Evolutionary conservation across 352 stramenopile genomes (phyloP).

Genomic region (Phytopythium oedochilum): DNA sequence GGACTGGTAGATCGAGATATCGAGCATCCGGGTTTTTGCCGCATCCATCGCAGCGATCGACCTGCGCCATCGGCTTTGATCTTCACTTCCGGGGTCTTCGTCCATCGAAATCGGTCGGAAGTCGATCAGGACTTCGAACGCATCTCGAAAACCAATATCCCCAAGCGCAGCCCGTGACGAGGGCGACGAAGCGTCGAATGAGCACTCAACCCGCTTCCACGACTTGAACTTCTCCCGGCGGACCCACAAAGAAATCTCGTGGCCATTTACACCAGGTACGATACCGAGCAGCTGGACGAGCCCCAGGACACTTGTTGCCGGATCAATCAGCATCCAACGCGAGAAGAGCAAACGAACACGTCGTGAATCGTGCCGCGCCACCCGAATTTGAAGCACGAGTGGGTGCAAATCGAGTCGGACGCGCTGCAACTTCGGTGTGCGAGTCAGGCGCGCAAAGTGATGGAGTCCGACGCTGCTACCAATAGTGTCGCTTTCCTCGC

Average conservation of each 20-base stretch:
- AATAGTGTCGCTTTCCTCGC: conserved; percentile 5
- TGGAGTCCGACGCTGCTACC: not conserved
- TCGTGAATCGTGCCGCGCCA: conserved; percentile 49
- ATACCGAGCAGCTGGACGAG: conserved; percentile 53
- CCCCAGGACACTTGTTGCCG: conserved; percentile 40
- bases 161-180: conserved; percentile 30
- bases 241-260: conserved; percentile 60
- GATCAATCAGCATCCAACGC: conserved; percentile 35
- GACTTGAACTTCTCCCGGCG: conserved; percentile 47
- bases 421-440: conserved; percentile 2
- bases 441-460: not conserved
- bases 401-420: conserved; percentile 51
- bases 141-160: conserved; percentile 35
- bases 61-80: conserved; percentile 15
- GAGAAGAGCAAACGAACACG: conserved; percentile 59
- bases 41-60: conserved; percentile 16
- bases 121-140: conserved; percentile 64
- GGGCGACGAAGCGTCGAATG: conserved; percentile 20
- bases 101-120: conserved; percentile 42
- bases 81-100: conserved; percentile 16
- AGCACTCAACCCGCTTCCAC: conserved; percentile 58
- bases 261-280: conserved; percentile 41
- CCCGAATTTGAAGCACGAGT: conserved; percentile 41
- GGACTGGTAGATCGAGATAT: conserved; percentile 41
- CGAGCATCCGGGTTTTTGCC: conserved; percentile 13